These are phyloP conservation scores for Chytriomyces hyalinus DNA, from an alignment of 192 early-diverging fungal genomes.

Conservation along the genomic window DNA sequence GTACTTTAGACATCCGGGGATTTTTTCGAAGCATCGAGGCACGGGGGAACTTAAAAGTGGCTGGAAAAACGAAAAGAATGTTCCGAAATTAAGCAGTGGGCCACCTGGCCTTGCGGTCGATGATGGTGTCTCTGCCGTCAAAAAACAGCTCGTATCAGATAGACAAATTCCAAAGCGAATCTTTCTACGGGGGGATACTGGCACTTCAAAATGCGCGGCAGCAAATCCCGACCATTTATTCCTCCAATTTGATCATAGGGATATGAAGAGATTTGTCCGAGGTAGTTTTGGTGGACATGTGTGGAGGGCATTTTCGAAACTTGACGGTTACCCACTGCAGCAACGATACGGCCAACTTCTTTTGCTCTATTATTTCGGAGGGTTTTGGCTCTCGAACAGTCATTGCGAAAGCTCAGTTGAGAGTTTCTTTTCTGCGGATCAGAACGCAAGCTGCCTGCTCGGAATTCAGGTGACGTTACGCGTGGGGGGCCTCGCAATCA, in stretches of 20 bases:
- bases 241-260: not conserved
- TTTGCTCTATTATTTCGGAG: not conserved
- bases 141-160: not conserved
- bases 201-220: not conserved
- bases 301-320: not conserved
- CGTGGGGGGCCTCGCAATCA: not conserved
- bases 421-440: not conserved
- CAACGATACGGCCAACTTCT: not conserved
- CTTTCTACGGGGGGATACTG: not conserved
- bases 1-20: not conserved
- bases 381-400: not conserved
- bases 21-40: not conserved
- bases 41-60: slow-evolving; percentile 4
- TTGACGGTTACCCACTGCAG: slow-evolving; percentile 1
- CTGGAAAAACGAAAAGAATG: not conserved
- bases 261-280: not conserved
- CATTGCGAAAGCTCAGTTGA: not conserved
- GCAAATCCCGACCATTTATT: not conserved
- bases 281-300: not conserved
- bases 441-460: not conserved
- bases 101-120: not conserved
- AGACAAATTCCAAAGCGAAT: not conserved
- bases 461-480: not conserved
- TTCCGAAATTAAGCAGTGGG: not conserved
- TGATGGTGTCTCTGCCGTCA: not conserved